Conservation (phyloP, 2,329 filamentous ascomycete genomes). For the Sclerotinia sclerotiorum region DNA sequence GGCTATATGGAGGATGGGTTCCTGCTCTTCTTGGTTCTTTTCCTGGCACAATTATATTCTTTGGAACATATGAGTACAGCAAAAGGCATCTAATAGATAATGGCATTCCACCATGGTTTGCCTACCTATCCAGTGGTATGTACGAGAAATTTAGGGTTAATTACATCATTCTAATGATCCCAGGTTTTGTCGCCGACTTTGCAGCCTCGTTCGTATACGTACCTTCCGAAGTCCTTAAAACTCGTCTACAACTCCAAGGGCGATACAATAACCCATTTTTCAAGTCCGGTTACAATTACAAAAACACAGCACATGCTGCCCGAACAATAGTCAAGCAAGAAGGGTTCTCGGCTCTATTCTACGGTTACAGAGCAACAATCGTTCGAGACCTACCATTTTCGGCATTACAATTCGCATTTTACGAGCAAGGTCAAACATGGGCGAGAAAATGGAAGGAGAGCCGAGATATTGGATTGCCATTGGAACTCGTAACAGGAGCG, state of each 20-base stretch:
- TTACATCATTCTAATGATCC: not conserved
- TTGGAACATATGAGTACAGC: slow-evolving; percentile 93
- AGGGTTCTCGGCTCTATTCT: slow-evolving; percentile 82
- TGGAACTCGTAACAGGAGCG: slow-evolving; percentile 88
- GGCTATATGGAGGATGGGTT: slow-evolving; percentile 89
- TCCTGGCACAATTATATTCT: slow-evolving; percentile 90
- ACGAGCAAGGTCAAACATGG: slow-evolving; percentile 86
- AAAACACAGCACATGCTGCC: slow-evolving; percentile 77
- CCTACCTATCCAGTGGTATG: slow-evolving; percentile 81
- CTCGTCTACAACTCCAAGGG: slow-evolving; percentile 91
- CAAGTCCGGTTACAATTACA: slow-evolving; percentile 93
- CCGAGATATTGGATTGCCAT: slow-evolving; percentile 76
- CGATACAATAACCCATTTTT: slow-evolving; percentile 95
- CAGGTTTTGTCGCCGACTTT: slow-evolving; percentile 89
- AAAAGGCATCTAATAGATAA: slow-evolving; percentile 85
- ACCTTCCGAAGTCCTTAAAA: slow-evolving; percentile 96
- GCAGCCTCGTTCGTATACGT: slow-evolving; percentile 93
- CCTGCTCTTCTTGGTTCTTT: slow-evolving; percentile 92
- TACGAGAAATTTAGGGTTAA: slow-evolving; percentile 13
- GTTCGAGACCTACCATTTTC: slow-evolving; percentile 95
- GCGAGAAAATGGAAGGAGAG: slow-evolving; percentile 77
- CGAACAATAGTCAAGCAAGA: slow-evolving; percentile 82
- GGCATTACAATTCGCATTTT: slow-evolving; percentile 95
- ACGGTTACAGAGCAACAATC: slow-evolving; percentile 95
- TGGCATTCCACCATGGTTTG: slow-evolving; percentile 76